Evolutionary conservation across 495 filamentous ascomycete genomes (phyloP).

Genomic region (Penicillium odoratum): DNA sequence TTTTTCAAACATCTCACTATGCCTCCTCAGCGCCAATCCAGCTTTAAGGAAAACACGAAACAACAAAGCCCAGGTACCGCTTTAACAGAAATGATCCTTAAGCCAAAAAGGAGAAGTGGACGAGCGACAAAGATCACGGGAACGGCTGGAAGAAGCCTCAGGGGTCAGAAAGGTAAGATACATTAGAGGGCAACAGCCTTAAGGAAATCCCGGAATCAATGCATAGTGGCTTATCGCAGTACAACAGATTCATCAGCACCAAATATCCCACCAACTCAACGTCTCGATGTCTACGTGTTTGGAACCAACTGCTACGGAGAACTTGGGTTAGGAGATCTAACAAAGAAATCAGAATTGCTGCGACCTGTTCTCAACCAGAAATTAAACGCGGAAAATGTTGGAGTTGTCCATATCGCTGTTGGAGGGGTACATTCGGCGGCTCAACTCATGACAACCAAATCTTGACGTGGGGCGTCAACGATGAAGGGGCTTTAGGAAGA

Average conservation of each 20-base stretch:
- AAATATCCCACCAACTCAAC: neutral
- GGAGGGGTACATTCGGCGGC: slow-evolving; percentile 9
- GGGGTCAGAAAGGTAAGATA: neutral
- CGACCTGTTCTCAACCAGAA: slow-evolving; percentile 6
- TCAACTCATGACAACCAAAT: slow-evolving; percentile 7
- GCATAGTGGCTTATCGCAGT: neutral
- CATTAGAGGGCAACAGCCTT: neutral
- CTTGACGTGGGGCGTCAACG: slow-evolving; percentile 9
- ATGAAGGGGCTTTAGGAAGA: slow-evolving; percentile 8
- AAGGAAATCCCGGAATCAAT: neutral
- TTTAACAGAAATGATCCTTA: neutral
- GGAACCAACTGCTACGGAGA: slow-evolving; percentile 10
- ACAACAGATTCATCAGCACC: neutral
- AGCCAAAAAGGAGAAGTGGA: neutral
- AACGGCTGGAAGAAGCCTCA: neutral
- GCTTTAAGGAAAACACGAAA: neutral
- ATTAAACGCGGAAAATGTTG: neutral
- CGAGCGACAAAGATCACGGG: neutral
- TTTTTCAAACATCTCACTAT: neutral
- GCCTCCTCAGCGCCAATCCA: neutral
- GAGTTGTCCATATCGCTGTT: slow-evolving; percentile 1
- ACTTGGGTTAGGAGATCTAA: slow-evolving; percentile 5
- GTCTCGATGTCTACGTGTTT: slow-evolving; percentile 5
- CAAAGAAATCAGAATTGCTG: slow-evolving; percentile 7
- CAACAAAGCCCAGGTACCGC: neutral